A percentile compares a stretch with the other conserved stretches of the same genome.
These are phyloP conservation scores for Umbilicaria muhlenbergii DNA, from an alignment of 495 filamentous ascomycete genomes.

Conservation along the genomic window DNA sequence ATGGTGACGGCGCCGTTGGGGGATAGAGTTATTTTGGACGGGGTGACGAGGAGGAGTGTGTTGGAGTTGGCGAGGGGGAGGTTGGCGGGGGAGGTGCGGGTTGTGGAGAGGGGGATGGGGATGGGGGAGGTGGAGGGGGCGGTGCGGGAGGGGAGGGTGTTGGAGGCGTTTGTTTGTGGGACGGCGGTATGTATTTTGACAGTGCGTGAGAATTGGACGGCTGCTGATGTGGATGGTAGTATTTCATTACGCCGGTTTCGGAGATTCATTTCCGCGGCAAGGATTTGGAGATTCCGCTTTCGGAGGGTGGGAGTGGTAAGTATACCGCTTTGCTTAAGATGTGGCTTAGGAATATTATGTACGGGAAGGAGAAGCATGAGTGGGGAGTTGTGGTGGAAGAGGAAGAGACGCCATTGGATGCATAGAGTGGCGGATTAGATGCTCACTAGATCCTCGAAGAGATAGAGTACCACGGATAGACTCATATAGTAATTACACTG, in stretches of 20 bases:
- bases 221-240: constrained; percentile 27
- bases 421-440: background rate
- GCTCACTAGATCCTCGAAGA: background rate
- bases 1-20: constrained; percentile 85
- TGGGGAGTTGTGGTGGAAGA: constrained; percentile 39
- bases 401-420: constrained; percentile 2
- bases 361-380: constrained; percentile 76
- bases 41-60: constrained; percentile 81
- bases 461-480: background rate
- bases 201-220: constrained; percentile 20
- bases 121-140: constrained; percentile 74
- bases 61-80: constrained; percentile 69
- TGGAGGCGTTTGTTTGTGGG: constrained; percentile 88
- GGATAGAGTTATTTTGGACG: constrained; percentile 81
- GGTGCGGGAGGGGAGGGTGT: constrained; percentile 62
- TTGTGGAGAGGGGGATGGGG: constrained; percentile 76
- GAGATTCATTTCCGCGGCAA: constrained; percentile 69
- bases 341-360: constrained; percentile 92
- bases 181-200: constrained; percentile 43
- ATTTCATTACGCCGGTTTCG: constrained; percentile 46
- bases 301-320: constrained; percentile 56
- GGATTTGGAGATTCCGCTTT: constrained; percentile 63
- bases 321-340: constrained; percentile 74
- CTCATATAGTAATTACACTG: too few species aligned
- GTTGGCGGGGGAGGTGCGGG: constrained; percentile 68